Percentiles rank a stretch among this genome's conserved stretches.
Evolutionary conservation across 1,284 basidiomycete genomes (phyloP).

Genomic region (Apiotrichum mycotoxinovorans): DNA sequence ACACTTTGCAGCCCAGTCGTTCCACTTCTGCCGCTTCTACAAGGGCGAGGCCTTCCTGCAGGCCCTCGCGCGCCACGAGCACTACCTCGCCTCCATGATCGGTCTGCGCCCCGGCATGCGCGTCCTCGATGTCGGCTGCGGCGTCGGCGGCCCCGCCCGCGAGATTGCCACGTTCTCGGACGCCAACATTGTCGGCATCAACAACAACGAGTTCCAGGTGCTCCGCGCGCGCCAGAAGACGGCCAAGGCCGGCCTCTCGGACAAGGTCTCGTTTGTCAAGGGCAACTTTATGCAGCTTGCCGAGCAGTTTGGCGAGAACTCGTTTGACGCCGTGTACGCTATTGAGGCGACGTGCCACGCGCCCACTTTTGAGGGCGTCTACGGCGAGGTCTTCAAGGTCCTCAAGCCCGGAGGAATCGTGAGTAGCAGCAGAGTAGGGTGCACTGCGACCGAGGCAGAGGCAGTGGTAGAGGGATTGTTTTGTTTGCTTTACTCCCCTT

Average conservation of each 20-base stretch:
- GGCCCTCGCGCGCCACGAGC: constrained; percentile 90
- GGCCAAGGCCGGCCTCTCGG: constrained; percentile 67
- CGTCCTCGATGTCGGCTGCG: constrained; percentile 96
- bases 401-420: constrained; percentile 95
- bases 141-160: constrained; percentile 93
- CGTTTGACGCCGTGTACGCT: constrained; percentile 95
- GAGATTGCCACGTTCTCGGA: constrained; percentile 92
- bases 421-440: constrained; percentile 47
- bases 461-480: no score
- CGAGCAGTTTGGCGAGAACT: constrained; percentile 88
- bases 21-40: constrained; percentile 99
- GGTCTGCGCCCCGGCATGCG: constrained; percentile 80
- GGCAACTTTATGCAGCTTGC: constrained; percentile 95
- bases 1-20: constrained; percentile 61
- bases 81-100: constrained; percentile 90
- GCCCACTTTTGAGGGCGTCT: constrained; percentile 92
- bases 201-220: constrained; percentile 97
- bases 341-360: constrained; percentile 98
- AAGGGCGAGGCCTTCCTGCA: constrained; percentile 84
- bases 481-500: no score
- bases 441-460: no score
- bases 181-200: constrained; percentile 79
- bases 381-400: constrained; percentile 88
- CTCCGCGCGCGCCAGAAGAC: constrained; percentile 82
- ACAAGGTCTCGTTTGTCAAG: constrained; percentile 76